A percentile compares a stretch with the other conserved stretches of the same genome.
These are phyloP conservation scores for Tremella yokohamensis DNA, from an alignment of 768 basidiomycete species.

Conservation along the genomic window DNA sequence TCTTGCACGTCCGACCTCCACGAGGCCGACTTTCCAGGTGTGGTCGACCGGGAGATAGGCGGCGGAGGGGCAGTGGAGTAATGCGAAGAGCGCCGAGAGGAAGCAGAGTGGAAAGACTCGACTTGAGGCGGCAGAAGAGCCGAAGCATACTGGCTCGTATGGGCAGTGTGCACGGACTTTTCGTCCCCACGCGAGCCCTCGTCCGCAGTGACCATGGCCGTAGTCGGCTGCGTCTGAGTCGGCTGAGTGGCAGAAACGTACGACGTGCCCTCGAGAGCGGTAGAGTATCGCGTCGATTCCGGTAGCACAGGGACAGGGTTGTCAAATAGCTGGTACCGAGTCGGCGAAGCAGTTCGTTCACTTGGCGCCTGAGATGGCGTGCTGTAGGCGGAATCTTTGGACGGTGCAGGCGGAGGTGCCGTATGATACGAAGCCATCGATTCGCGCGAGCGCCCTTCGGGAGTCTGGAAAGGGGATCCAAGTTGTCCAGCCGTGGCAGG, in stretches of 20 bases:
- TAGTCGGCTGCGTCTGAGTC: too few relatives aligned
- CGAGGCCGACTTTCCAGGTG: neutral
- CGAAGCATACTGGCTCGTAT: neutral
- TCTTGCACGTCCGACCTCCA: constrained; percentile 20
- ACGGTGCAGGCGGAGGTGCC: constrained; percentile 39
- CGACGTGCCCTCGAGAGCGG: constrained; percentile 1
- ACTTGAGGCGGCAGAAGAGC: neutral
- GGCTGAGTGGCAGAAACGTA: too few relatives aligned
- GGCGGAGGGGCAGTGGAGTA: constrained; percentile 32
- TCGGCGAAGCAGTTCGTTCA: constrained; percentile 4
- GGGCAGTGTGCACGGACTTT: too few relatives aligned
- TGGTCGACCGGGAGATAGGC: constrained; percentile 21
- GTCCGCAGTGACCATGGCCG: too few relatives aligned
- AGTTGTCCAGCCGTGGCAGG: constrained; percentile 6
- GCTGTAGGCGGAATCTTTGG: constrained; percentile 29
- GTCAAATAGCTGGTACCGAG: constrained; percentile 35
- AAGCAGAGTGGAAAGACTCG: neutral
- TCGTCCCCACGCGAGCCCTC: too few relatives aligned
- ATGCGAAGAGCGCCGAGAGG: neutral
- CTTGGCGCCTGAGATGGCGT: constrained; percentile 20
- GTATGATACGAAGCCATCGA: constrained; percentile 27
- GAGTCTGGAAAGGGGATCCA: constrained; percentile 30
- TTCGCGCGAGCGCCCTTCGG: constrained; percentile 14
- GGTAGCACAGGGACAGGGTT: constrained; percentile 18
- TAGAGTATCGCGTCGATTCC: neutral